These are phyloP conservation scores for Blastobotrys proliferans DNA, from an alignment of 1,139 yeast genomes.

Conservation along the genomic window DNA sequence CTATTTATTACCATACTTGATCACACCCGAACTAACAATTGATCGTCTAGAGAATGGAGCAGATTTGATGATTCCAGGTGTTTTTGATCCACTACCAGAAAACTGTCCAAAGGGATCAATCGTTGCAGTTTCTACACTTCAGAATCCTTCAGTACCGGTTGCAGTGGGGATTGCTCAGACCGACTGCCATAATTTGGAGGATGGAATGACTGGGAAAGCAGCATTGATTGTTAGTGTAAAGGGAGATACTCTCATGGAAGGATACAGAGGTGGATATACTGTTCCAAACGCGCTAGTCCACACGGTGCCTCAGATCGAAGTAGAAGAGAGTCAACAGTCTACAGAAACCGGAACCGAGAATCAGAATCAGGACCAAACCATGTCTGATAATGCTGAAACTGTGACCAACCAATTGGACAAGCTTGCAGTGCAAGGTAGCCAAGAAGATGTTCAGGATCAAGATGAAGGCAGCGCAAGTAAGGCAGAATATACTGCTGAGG, in stretches of 20 bases:
- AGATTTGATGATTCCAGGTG: constrained; percentile 87
- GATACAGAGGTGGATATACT: constrained; percentile 23
- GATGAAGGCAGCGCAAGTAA: constrained; percentile 18
- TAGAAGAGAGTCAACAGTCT: constrained; percentile 12
- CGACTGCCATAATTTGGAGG: constrained; percentile 41
- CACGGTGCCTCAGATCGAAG: constrained; percentile 18
- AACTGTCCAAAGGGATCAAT: constrained; percentile 46
- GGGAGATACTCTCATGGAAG: constrained; percentile 36
- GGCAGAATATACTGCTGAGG: constrained; percentile 42
- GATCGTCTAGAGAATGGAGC: constrained; percentile 70
- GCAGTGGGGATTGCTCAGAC: constrained; percentile 71
- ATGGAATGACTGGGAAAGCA: constrained; percentile 37
- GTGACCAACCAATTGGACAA: constrained; percentile 16
- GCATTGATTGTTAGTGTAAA: constrained; percentile 36
- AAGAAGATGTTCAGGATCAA: constrained; percentile 12
- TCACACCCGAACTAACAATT: constrained; percentile 72
- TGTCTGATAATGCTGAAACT: background rate
- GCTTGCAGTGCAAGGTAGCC: constrained; percentile 4
- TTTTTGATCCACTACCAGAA: constrained; percentile 62
- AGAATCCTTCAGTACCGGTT: constrained; percentile 58
- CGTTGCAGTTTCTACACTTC: constrained; percentile 68
- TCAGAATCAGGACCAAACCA: background rate
- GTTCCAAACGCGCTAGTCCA: constrained; percentile 28
- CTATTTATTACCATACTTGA: constrained; percentile 56
- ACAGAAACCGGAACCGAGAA: constrained; percentile 5